Base-by-base conservation (phyloP, 2,329 filamentous ascomycete genomes). In the Cryphonectria radicalis region DNA sequence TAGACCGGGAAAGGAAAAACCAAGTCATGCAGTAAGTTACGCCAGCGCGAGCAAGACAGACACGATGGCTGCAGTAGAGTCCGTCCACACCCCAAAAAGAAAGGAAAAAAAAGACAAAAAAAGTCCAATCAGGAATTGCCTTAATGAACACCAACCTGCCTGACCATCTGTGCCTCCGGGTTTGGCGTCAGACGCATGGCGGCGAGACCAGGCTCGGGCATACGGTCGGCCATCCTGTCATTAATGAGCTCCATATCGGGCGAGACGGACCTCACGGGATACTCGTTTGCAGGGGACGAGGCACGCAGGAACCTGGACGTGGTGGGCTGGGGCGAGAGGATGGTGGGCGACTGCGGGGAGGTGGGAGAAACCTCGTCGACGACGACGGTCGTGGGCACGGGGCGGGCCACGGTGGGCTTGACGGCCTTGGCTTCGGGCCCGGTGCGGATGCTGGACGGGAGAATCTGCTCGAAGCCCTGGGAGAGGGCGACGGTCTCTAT, bases 151-250 rank as follows among this genome's bases (percentile, higher is more conserved):
- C 67, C 70, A 35, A 72, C 63, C 65, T 68, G 71, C 63, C 70
- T 72, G 28, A 55, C 50, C n/a, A 65, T 74, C 79, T 86, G 82
- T 75, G 81, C 76, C 77, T 86, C 85, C 5, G 84, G 85, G 69
- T 82, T 84, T 1, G 85, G 85, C 10, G 85, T 87, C 73, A 86
- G 75, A 37, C 85, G 80, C 63, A 77, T 73, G 69, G 80, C 77
- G 57, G 72, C 72, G 7, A 87, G 79, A 25, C 79, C 80, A 13
- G 85, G 83, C 70, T 87, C 85, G 13, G 84, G 83, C 57, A 89
- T 85, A 68, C 88, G 85, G 70, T 87, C 86, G 8, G 86, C 87
- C 88, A 90, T 90, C 68, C 88, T 84, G 76, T 91, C 89, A 17
- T 88, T 88, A n/a, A 90, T 78, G 63, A 91, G 80, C 63, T 91